phyloP scores from a whole-genome alignment of 1,284 basidiomycete genomes.

The Trichosporon sp. region DNA sequence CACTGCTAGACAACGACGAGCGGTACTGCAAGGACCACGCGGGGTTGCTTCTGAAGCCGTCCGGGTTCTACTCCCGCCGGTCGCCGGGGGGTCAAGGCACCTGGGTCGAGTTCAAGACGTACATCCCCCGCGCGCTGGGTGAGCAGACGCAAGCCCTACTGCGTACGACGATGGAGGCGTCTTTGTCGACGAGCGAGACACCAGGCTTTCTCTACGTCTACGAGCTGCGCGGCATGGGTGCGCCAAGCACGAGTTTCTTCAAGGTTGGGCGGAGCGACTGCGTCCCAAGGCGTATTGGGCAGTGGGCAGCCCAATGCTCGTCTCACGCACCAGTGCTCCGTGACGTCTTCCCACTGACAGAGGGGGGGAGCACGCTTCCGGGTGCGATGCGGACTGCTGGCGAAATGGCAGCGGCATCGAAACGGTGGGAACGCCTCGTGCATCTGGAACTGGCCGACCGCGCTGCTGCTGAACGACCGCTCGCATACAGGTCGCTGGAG shows the following conservation, averaged over 20 bases:
- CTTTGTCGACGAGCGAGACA: constrained; percentile 49
- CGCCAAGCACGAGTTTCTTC: constrained; percentile 42
- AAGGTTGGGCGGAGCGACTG: constrained; percentile 57
- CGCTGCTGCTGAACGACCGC: no score
- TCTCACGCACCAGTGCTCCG: constrained; percentile 51
- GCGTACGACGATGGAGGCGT: constrained; percentile 55
- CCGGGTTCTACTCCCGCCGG: constrained; percentile 53
- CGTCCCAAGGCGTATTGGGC: constrained; percentile 52
- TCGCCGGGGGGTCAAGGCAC: constrained; percentile 33
- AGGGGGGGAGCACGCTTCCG: constrained; percentile 33
- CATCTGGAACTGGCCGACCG: constrained; percentile 55
- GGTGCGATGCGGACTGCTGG: constrained; percentile 39
- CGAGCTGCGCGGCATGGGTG: constrained; percentile 50
- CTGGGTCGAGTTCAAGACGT: constrained; percentile 52
- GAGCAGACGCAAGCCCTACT: constrained; percentile 55
- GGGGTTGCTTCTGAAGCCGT: constrained; percentile 47
- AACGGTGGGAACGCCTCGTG: constrained; percentile 54
- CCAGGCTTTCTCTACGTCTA: constrained; percentile 56
- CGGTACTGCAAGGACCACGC: constrained; percentile 57
- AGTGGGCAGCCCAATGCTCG: constrained; percentile 53
- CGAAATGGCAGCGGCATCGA: constrained; percentile 41
- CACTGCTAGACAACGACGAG: constrained; percentile 22
- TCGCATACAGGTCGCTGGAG: constrained; percentile 33
- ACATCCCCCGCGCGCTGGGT: constrained; percentile 48
- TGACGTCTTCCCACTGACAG: constrained; percentile 51